Percentiles rank a stretch among this genome's conserved stretches.
phyloP scores from a whole-genome alignment of 202 grass and related monocot genomes.

The Zizania palustris region DNA sequence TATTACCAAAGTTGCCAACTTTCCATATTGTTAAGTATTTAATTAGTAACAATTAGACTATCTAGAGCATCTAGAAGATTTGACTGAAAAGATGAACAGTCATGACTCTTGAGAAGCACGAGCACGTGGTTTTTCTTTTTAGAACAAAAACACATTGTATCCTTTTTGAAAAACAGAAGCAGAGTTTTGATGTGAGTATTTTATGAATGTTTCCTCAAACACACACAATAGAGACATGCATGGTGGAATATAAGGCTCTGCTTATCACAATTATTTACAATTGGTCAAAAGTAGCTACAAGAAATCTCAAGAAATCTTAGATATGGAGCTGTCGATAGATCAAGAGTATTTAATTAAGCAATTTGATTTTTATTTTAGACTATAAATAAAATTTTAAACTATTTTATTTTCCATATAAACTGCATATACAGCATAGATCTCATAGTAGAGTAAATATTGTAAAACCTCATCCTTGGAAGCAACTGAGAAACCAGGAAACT shows the following conservation, averaged over 20 bases:
- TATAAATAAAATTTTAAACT: too few species aligned
- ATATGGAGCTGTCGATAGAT: too few species aligned
- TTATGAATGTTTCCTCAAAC: not conserved
- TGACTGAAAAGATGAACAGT: not conserved
- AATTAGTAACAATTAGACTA: not conserved
- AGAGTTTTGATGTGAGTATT: conserved; percentile 1
- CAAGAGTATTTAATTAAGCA: too few species aligned
- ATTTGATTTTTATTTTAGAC: too few species aligned
- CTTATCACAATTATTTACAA: too few species aligned
- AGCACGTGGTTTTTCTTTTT: not conserved
- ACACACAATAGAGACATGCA: not conserved
- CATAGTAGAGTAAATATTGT: too few species aligned
- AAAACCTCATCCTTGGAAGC: not conserved
- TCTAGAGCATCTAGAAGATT: not conserved
- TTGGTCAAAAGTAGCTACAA: too few species aligned
- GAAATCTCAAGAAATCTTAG: too few species aligned
- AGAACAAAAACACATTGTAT: not conserved
- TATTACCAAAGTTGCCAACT: not conserved
- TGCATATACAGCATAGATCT: too few species aligned
- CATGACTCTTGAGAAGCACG: not conserved
- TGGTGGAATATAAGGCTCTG: not conserved
- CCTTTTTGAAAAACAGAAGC: too few species aligned
- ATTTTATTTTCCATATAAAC: too few species aligned
- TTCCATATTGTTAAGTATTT: not conserved
- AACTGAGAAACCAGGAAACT: not conserved